Conservation (phyloP, 2,329 filamentous ascomycete genomes). For the Calonectria hawksworthii region DNA sequence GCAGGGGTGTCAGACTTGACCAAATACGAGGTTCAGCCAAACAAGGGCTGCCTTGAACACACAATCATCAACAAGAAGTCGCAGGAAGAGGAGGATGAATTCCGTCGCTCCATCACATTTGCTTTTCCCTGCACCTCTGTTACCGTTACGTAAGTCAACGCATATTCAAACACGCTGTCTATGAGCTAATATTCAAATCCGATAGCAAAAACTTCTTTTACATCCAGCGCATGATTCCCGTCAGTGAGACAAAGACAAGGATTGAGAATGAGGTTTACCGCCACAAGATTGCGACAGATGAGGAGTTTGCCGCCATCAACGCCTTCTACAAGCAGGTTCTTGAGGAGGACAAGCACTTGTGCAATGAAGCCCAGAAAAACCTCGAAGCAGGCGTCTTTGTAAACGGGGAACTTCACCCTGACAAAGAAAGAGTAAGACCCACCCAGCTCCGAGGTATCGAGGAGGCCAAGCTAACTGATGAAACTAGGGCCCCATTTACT, state of each 20-base stretch:
- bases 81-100: conserved; percentile 60
- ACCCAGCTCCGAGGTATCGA: neutral
- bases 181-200: neutral
- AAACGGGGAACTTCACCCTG: conserved; percentile 73
- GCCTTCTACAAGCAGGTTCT: conserved; percentile 74
- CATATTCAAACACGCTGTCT: neutral
- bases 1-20: conserved; percentile 67
- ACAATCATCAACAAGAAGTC: conserved; percentile 57
- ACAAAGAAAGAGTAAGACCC: conserved; percentile 65
- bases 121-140: conserved; percentile 64
- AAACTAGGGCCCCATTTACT: conserved; percentile 62
- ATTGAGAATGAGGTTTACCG: conserved; percentile 75
- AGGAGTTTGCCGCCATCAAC: conserved; percentile 69
- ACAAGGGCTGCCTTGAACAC: conserved; percentile 63
- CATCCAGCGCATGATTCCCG: conserved; percentile 72
- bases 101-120: conserved; percentile 60
- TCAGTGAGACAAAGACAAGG: conserved; percentile 60
- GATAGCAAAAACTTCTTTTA: conserved; percentile 71
- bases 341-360: conserved; percentile 75
- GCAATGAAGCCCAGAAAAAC: conserved; percentile 70
- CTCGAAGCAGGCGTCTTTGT: conserved; percentile 72
- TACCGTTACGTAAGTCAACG: conserved; percentile 60
- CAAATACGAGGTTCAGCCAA: conserved; percentile 64
- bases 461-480: too few relatives aligned
- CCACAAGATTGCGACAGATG: conserved; percentile 69